These are phyloP conservation scores for Clonostachys byssicola DNA, from an alignment of 2,329 filamentous ascomycete species.

Conservation along the genomic window DNA sequence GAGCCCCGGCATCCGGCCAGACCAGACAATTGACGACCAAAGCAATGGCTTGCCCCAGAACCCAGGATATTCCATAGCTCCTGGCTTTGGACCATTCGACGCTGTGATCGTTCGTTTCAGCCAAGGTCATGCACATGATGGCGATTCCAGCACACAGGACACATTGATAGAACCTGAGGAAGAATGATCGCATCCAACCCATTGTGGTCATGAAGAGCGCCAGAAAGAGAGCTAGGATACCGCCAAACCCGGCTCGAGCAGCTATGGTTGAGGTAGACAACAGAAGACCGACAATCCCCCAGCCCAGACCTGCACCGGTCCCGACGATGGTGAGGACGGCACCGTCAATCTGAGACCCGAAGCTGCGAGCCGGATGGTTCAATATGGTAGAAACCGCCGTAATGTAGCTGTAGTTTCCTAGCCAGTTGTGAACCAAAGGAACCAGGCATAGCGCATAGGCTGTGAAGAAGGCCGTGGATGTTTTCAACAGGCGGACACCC, in stretches of 20 bases:
- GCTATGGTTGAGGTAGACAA: constrained; percentile 44
- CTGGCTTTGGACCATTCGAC: constrained; percentile 46
- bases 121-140: constrained; percentile 47
- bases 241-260: constrained; percentile 44
- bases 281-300: constrained; percentile 49
- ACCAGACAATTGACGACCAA: constrained; percentile 41
- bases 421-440: constrained; percentile 38
- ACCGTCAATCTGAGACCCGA: constrained; percentile 55
- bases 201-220: constrained; percentile 46
- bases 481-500: constrained; percentile 46
- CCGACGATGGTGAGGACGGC: constrained; percentile 47
- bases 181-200: constrained; percentile 49
- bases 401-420: constrained; percentile 51
- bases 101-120: constrained; percentile 34
- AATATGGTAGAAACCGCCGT: constrained; percentile 52
- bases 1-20: constrained; percentile 51
- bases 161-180: constrained; percentile 51
- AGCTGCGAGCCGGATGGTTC: constrained; percentile 51
- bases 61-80: constrained; percentile 50
- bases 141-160: constrained; percentile 52
- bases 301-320: constrained; percentile 47
- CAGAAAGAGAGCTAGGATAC: constrained; percentile 50
- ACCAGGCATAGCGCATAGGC: constrained; percentile 52
- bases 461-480: constrained; percentile 51
- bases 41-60: constrained; percentile 48